These are phyloP conservation scores for Fraxinus xanthoxyloides DNA, from an alignment of 305 asterid species.

Conservation along the genomic window DNA sequence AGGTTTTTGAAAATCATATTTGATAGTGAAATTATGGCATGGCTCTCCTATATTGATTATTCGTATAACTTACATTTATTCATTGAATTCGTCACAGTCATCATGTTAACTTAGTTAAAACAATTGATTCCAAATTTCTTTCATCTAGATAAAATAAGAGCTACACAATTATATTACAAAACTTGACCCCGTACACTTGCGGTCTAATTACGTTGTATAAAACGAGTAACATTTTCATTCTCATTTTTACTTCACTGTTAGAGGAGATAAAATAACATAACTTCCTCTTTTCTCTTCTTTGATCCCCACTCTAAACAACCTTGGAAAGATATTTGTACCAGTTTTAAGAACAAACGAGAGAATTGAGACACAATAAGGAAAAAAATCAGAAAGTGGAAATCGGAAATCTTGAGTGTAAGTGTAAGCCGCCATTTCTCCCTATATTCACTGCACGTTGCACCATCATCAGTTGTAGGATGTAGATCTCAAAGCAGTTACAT, in stretches of 20 bases:
- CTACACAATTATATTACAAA: too few relatives aligned
- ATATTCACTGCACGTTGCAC: constrained; percentile 10
- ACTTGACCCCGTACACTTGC: too few relatives aligned
- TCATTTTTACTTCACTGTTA: background rate
- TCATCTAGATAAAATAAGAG: too few relatives aligned
- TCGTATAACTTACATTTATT: too few relatives aligned
- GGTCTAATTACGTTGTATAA: too few relatives aligned
- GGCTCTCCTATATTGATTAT: too few relatives aligned
- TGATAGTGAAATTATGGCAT: too few relatives aligned
- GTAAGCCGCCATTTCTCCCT: background rate
- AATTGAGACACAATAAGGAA: background rate
- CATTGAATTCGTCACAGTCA: too few relatives aligned
- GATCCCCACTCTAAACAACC: background rate
- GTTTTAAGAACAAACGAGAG: background rate
- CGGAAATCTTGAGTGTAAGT: background rate
- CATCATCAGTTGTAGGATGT: constrained; percentile 17
- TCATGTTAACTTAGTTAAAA: too few relatives aligned
- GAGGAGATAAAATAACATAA: background rate
- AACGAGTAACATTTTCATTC: background rate
- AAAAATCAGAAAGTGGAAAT: background rate
- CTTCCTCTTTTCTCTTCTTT: background rate
- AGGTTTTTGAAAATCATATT: too few relatives aligned
- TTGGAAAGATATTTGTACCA: background rate
- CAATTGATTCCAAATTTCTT: too few relatives aligned
- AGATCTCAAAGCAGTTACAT: constrained; percentile 2